Conservation (phyloP, 129 eudicot genomes). For the Flaveria linearis region DNA sequence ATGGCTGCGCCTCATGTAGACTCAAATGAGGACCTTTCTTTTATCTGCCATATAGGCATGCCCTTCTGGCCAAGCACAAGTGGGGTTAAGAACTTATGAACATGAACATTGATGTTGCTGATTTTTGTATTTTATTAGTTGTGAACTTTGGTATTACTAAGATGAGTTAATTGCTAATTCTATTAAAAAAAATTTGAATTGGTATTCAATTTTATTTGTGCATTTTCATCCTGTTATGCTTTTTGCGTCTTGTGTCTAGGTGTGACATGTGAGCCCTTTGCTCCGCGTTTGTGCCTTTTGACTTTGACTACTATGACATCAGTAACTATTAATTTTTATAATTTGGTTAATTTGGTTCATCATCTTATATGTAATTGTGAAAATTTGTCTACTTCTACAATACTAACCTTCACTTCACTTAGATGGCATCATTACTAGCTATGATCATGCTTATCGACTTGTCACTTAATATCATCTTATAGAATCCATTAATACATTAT, state of each 20-base stretch:
- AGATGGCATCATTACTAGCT: neutral
- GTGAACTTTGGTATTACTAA: neutral
- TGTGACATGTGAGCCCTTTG: neutral
- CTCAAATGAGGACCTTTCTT: neutral
- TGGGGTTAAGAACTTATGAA: neutral
- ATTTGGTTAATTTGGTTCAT: neutral
- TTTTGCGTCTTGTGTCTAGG: neutral
- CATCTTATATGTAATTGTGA: conserved; percentile 9
- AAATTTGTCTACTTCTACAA: neutral
- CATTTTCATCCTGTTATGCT: neutral
- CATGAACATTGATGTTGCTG: neutral
- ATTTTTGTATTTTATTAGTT: neutral
- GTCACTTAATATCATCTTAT: neutral
- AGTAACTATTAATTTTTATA: neutral
- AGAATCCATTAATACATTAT: neutral
- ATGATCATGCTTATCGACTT: neutral
- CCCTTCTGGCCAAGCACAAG: no score
- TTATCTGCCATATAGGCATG: neutral
- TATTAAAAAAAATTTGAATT: neutral
- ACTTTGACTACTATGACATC: neutral
- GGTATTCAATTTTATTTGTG: neutral
- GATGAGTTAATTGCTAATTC: neutral
- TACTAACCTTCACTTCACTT: neutral
- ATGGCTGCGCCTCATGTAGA: no score
- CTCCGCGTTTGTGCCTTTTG: neutral